Evolutionary conservation across 1,284 basidiomycete species (phyloP), one percentile per base, ranked within the genome.

Genomic region (Ustilago shanxiensis): DNA sequence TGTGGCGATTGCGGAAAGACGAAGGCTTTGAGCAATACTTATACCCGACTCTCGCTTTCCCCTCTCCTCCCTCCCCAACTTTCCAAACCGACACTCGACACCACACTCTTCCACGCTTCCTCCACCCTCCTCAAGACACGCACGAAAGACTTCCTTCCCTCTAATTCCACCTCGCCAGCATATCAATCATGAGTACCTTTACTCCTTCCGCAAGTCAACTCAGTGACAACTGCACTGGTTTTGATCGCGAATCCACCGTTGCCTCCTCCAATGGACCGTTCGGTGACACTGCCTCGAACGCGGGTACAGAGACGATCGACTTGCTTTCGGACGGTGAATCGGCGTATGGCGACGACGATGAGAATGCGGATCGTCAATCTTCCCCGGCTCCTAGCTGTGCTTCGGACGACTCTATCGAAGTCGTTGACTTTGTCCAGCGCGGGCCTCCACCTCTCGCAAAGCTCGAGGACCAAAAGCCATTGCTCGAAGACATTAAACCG

Each of bases 21-120:
- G 20, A 58, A 56, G 26, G 66, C 60, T 33, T 61, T 63, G 50
- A 52, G 39, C 22, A 28, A 11, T 68, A 68, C 60, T 41, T 68
- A 63, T 54, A 55, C 44, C 53, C 51, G 26, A 26, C 28, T 13
- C 37, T 53, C 60, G 50, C 26, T 24, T 31, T 33, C 45, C 45
- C 22, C 37, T 24, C 33, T 26, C 54, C 45, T 29, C 35, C 8
- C 29, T 29, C 35, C 39, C 66, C 54, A 57, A 8, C 10, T 20
- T 53, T 68, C 66, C 44, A 18, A 8, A 44, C 5, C 41, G 14
- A 44, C n/a, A 44, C 41, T 44, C 41, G 29, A 22, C 20, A 11
- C 50, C 16, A n/a, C 50, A 52, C 50, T 35, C 28, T 16, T 28
- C 54, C 37, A 9, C n/a, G 26, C n/a, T 14, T 24, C 6, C 41